Base-by-base conservation (phyloP, 345 rosid genomes). In the Raphanus sativus region DNA sequence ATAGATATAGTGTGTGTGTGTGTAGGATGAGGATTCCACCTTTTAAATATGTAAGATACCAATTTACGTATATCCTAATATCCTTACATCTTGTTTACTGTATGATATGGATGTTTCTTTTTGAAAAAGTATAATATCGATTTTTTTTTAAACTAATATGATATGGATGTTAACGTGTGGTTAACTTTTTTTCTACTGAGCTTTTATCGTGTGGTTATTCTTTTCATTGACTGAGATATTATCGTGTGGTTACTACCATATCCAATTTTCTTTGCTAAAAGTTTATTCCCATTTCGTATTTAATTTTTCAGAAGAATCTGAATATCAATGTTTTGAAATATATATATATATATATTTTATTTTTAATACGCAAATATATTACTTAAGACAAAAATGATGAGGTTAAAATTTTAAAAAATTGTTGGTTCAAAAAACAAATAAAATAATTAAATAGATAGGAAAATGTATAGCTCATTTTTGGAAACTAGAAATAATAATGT, bases 11-110 rank as follows among this genome's bases (percentile, higher is more conserved):
- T 45, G 45, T 45, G 40, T 2, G 8, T 45, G 45, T 45, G 40
- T 2, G 24, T 15, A 36, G 50, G 5, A 36, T 36, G 70, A 50
- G 52, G 52, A 58, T 60, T 24, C 25, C 17, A 60, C 38, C 11
- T 10, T 17, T 66, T 61, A 11, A 58, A 58, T 1, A 58, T 3
- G 15, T 48, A 60, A 68, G 33, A 67, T 75, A 67, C 67, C 16
- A 75, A 9, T 58, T 58, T 56, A 55, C 59, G 42, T 36, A 65
- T 56, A 65, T 54, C n/a, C 63, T 65, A 55, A 74, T 58, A 58
- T 56, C 33, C 26, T 58, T 58, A 10, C 25, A 25, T 25, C 28
- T 9, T 34, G 56, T 25, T 34, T 64, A 73, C 45, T 42, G 8
- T 61, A 3, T 28, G 28, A 26, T 26, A 26, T 26, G 28, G 28